Base-by-base conservation (phyloP, 495 filamentous ascomycete species). In the Immersiella caudata region DNA sequence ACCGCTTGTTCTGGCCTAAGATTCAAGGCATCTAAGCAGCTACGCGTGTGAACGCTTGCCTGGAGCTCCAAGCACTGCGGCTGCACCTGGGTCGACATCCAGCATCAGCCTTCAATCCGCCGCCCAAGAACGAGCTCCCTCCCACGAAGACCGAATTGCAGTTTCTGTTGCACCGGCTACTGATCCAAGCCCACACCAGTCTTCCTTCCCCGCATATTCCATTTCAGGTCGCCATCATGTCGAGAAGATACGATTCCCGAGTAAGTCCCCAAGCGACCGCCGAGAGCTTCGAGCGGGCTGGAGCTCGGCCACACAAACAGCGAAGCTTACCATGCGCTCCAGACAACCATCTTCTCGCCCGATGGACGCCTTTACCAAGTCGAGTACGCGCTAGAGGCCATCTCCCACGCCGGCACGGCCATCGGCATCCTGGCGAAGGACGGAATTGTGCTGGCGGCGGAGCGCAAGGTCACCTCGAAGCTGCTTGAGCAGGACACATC, bases 331-430 rank as follows among this genome's bases (percentile, higher is more conserved):
- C 33, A 3, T 73, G 67, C 68, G 65, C 54, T 73, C 67, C 64
- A 98, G 94, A 99, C 95, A 71, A 99, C 95, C 79, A 99, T 98
- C 85, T 99, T 99, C 87, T 99, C 95, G 59, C 95, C 95, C 68
- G 95, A 99, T 82, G 95, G 95, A 62, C 93, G 95, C 72, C 87
- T 99, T 61, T 99, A 99, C 80, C 95, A 99, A 81, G 95, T 99
- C 71, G 95, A 99, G 87, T 99, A 99, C 87, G 95, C 95, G 16
- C 88, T 99, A 22, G 95, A 99, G 78, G 95, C 95, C 74, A 99
- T 99, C 75, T 98, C 96, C 57, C 96, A 99, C 74, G 95, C 95
- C 68, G 95, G 95, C 65, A 99, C 95, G 24, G 95, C 95, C 67
- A 87, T 99, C 67, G 95, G 95, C 58, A 97, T 99, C 73, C 86